Evolutionary conservation across 2,329 filamentous ascomycete species (phyloP), one percentile per base, ranked within the genome.

Genomic region (Akanthomyces uredinophilus): DNA sequence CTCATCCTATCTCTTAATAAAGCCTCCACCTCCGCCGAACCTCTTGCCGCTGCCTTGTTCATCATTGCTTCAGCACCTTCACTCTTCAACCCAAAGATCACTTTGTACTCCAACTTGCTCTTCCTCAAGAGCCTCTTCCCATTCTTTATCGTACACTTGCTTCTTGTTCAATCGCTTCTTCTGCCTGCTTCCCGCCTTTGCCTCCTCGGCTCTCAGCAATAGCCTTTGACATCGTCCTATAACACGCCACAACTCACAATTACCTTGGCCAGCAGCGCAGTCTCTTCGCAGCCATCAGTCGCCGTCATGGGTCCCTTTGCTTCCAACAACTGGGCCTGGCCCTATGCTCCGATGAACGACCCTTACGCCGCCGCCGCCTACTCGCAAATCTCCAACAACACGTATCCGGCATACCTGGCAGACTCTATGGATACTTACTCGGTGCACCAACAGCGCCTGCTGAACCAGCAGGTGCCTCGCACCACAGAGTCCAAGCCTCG

Each of bases 401-500:
- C 69, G 50, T 76, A 75, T 66, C 66, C 73, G 16, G 62, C 70
- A 18, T 76, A 75, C 56, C 70, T 77, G 18, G 71, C 73, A 57
- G 75, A 77, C 53, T 75, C 73, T 29, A 71, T 77, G 69, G 74
- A 77, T 27, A 66, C 73, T 6, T 77, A 77, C 64, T 73, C 72
- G 46, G 65, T 68, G 46, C 74, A 75, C 41, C 73, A 76, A 59
- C 72, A 70, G 54, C 72, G 74, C 50, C 70, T 76, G 27, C 68
- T 74, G 37, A 72, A 74, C 62, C 73, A 76, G 22, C 73, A 75
- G 50, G 72, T 76, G 69, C 72, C 74, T 56, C 73, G 77, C 66
- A 73, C 74, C 24, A 77, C 75, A 60, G 77, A 82, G 65, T 78
- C 81, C 14, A 83, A 83, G 68, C 80, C 81, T 24, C 75, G 81